Base-by-base conservation (phyloP, 2,329 filamentous ascomycete species). In the Neopestalotiopsis sp. region DNA sequence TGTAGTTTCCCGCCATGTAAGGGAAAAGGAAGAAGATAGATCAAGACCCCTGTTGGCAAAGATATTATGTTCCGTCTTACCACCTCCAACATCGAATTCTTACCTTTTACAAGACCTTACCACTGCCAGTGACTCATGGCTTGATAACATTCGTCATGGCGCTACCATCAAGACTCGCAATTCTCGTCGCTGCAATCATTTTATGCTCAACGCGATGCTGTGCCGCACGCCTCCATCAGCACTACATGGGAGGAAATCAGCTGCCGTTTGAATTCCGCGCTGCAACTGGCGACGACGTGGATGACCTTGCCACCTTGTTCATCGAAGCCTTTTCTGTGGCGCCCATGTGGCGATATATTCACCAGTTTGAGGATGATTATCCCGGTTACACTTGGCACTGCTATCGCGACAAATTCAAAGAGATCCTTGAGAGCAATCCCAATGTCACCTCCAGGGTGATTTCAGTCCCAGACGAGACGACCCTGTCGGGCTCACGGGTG, bases 211-310 rank as follows among this genome's bases (percentile, higher is more conserved):
- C 7, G 1, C 59, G 28, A 12, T 49, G 61, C 61, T 64, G 61
- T 14, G 61, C 61, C 20, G 34, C 4, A 24, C 9, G 45, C 45
- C 38, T 7, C 10, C 1, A 38, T 20, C 61, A 64, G 24, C 42
- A 64, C 20, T 32, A 28, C 61, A 61, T 61, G 59, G 59, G 59
- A 61, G 38, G 38, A 20, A 17, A 28, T 0, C 10, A 45, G 9
- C n/a, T 38, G 13, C 64, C 64, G 13, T 66, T 66, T 17, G 64
- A 66, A 28, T 57, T 66, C 30, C 64, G 64, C 45, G 64, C 53
- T n/a, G 64, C 64, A 7, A 45, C 53, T 13, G 9, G 57, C 20
- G 64, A 20, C 13, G 64, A 66, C 32, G 14, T 38, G 2, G 64
- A 56, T 38, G 64, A 66, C n/a, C 24, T 66, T 0, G 20, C 45